Evolutionary conservation across 805 yeast species (phyloP).

Genomic region (Sugiyamaella americana): DNA sequence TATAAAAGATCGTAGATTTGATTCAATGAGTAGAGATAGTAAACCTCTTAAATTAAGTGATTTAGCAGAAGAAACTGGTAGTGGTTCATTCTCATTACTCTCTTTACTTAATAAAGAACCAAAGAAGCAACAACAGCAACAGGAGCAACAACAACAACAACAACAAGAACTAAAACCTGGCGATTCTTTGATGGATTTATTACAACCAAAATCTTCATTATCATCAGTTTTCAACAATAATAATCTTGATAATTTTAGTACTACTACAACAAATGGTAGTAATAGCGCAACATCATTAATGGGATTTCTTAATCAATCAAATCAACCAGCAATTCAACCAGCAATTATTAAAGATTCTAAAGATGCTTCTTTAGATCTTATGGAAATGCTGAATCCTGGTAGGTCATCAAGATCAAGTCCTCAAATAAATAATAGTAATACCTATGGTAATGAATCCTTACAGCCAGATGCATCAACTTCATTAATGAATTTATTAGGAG

Average conservation of each 20-base stretch:
- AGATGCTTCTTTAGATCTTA: not conserved
- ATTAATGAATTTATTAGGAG: conserved; percentile 1
- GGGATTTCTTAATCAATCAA: not conserved
- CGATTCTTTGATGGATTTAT: conserved; percentile 7
- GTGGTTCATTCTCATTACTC: conserved; percentile 7
- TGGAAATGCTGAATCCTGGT: conserved; percentile 6
- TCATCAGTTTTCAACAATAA: not conserved
- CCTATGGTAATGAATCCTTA: not conserved
- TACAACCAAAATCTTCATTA: not conserved
- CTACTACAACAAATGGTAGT: not conserved
- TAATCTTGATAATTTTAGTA: not conserved
- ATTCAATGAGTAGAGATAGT: conserved; percentile 4
- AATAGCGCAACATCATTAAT: not conserved
- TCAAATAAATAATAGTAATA: not conserved
- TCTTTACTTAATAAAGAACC: conserved; percentile 8
- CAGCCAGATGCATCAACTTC: not conserved
- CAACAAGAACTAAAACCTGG: conserved; percentile 4
- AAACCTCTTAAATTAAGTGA: conserved; percentile 12
- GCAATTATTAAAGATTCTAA: not conserved
- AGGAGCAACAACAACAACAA: conserved; percentile 1
- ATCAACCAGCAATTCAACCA: not conserved
- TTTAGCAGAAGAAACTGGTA: not conserved
- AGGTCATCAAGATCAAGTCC: not conserved
- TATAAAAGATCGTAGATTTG: conserved; percentile 7
- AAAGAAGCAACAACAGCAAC: not conserved